Evolutionary conservation across 176 grass and related monocot species (phyloP), one percentile per base, ranked within the genome.

Genomic region (Raddia guianensis): DNA sequence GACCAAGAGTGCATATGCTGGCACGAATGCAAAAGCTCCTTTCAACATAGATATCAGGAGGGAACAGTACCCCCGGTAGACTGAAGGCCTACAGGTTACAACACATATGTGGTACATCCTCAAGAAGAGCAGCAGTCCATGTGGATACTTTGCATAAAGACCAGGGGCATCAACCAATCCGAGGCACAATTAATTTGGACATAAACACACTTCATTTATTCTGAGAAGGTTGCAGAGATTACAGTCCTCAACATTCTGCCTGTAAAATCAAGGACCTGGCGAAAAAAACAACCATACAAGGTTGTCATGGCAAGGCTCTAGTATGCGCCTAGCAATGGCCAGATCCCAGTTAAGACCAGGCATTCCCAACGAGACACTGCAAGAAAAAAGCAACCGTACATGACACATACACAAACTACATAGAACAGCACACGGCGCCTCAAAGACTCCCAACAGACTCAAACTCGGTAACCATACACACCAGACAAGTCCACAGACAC

Each of bases 211-310:
- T 88, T 75, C 68, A 79, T 89, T 93, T 87, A 93, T 89, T 88
- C 52, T 89, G 35, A 81, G 54, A 82, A 86, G 83, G 84, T 90
- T 82, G 68, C 84, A 81, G 69, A 83, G 58, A 84, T 86, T 91
- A 90, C 97, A 93, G 89, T 86, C 57, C 90, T 85, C 87, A 84
- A 73, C 79, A 87, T 72, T 61, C 72, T 79, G 78, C 93, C 89
- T 88, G 90, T 61, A 90, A 93, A 99, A 96, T 10, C 13, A 45
- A 88, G 84, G 82, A 84, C 74, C 76, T 77, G 87, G 78, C 51
- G 19, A 87, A 81, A 98, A 92, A 93, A 95, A 89, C 92, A 95
- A 95, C 92, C 92, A 89, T 86, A 85, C 44, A 93, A 76, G 91
- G 85, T 75, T 87, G 96, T 88, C 64, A 81, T 86, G 65, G 83